Conservation (phyloP, 371 early-diverging fungal genomes). For the Mortierella sp. region DNA sequence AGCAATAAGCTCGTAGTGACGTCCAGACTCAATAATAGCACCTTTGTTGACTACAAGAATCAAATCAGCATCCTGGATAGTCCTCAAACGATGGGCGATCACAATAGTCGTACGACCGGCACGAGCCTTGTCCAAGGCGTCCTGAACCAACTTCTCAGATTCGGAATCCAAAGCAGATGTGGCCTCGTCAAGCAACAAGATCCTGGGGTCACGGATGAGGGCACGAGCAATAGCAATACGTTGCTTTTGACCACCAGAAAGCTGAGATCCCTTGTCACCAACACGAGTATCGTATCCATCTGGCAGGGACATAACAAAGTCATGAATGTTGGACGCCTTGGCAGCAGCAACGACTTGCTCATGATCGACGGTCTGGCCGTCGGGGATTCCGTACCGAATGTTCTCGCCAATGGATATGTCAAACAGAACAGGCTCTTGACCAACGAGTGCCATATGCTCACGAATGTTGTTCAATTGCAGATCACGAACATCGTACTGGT, state of each 20-base stretch:
- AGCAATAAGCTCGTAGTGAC: slow-evolving; percentile 76
- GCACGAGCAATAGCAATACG: slow-evolving; percentile 80
- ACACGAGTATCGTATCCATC: slow-evolving; percentile 84
- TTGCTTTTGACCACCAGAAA: slow-evolving; percentile 94
- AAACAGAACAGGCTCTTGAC: slow-evolving; percentile 89
- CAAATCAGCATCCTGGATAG: slow-evolving; percentile 82
- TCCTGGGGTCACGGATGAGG: slow-evolving; percentile 83
- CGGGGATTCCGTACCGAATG: slow-evolving; percentile 71
- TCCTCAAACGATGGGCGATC: slow-evolving; percentile 81
- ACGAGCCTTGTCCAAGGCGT: slow-evolving; percentile 83
- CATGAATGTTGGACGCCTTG: slow-evolving; percentile 69
- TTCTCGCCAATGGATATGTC: slow-evolving; percentile 83
- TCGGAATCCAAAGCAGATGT: slow-evolving; percentile 94
- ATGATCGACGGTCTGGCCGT: slow-evolving; percentile 47
- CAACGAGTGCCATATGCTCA: slow-evolving; percentile 75
- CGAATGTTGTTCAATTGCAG: slow-evolving; percentile 72
- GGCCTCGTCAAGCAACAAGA: slow-evolving; percentile 96
- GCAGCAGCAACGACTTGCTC: slow-evolving; percentile 62
- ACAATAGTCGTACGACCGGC: slow-evolving; percentile 76
- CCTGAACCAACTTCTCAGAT: slow-evolving; percentile 93
- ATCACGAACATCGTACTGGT: slow-evolving; percentile 74
- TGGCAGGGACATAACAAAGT: slow-evolving; percentile 80
- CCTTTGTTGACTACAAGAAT: slow-evolving; percentile 85
- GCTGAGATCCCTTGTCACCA: slow-evolving; percentile 84
- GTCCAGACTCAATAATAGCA: slow-evolving; percentile 84